Evolutionary conservation across 116 monocot genomes (phyloP), one percentile per base, ranked within the genome.

Genomic region (Dioscorea cayenensis): DNA sequence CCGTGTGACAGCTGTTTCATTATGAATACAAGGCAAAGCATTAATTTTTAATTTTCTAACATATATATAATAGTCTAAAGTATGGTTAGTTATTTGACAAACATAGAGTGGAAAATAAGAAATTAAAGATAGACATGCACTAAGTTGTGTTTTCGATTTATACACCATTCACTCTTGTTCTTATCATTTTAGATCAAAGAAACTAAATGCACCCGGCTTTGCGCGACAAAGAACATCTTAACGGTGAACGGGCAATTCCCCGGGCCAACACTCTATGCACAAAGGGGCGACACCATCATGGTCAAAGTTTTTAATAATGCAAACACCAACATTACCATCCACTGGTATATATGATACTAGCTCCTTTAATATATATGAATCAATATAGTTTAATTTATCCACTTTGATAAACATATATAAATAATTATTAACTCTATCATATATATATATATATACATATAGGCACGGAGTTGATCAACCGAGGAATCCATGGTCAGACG

Each of bases 401-500:
- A 32, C 0, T 52, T 12, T 25, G 25, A 25, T 25, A 25, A 25
- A 25, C 25, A 10, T n/a, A 27, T 22, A 7, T n/a, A 68, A 0
- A 6, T 68, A 21, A 43, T 43, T 25, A 23, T 16, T 58, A 60
- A 14, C 0, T 11, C 14, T 21, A 7, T 36, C 7, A 22, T 13
- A 60, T 1, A 25, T 25, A 25, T 1, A 25, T 25, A 25, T 25
- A 25, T 1, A 25, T 25, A 25, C 1, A 25, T 17, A 14, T 68
- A 89, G 92, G 94, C 94, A 94, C 58, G 90, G 90, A 13, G 79
- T 88, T 23, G 73, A 76, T 58, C 90, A 87, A 76, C 85, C 77
- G 18, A 79, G 94, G 67, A 94, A 88, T 63, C 88, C 94, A 1
- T 90, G 88, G 91, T 88, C 84, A 0, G 94, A 94, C 19, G 91